These are phyloP conservation scores for Arachis stenosperma DNA, from an alignment of 306 rosid species.

Conservation along the genomic window DNA sequence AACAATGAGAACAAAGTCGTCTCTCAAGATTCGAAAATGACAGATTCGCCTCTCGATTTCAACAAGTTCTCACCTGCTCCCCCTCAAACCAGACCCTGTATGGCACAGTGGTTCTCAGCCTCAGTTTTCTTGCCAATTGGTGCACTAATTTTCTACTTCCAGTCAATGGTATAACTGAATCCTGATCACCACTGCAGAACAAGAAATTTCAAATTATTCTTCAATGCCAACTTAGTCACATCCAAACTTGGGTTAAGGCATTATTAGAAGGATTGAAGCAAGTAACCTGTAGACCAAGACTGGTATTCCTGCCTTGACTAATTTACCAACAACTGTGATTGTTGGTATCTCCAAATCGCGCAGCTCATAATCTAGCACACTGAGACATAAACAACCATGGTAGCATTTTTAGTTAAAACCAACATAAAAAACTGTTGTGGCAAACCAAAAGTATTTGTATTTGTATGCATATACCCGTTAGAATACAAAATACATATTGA, in stretches of 20 bases:
- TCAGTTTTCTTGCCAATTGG: conserved; percentile 60
- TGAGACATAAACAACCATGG: conserved; percentile 21
- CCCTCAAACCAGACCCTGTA: conserved; percentile 94
- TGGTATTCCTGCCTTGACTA: conserved; percentile 73
- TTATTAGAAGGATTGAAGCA: neutral
- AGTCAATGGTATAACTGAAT: conserved; percentile 91
- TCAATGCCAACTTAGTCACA: neutral
- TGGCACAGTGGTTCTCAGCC: conserved; percentile 76
- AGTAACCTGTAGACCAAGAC: conserved; percentile 91
- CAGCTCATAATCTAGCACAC: conserved; percentile 70
- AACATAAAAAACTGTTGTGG: conserved; percentile 30
- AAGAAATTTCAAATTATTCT: neutral
- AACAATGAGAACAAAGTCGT: no score
- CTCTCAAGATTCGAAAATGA: no score
- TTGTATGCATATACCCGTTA: no score
- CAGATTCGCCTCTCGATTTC: neutral
- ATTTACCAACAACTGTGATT: conserved; percentile 66
- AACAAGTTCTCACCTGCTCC: conserved; percentile 62
- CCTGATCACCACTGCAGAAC: conserved; percentile 88
- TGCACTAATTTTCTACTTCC: conserved; percentile 85
- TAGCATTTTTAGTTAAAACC: conserved; percentile 12
- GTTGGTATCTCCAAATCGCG: conserved; percentile 82
- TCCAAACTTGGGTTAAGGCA: neutral
- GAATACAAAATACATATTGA: no score
- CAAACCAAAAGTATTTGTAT: no score